Evolutionary conservation across 2,329 filamentous ascomycete species (phyloP).

Genomic region (Botrytis cinerea): DNA sequence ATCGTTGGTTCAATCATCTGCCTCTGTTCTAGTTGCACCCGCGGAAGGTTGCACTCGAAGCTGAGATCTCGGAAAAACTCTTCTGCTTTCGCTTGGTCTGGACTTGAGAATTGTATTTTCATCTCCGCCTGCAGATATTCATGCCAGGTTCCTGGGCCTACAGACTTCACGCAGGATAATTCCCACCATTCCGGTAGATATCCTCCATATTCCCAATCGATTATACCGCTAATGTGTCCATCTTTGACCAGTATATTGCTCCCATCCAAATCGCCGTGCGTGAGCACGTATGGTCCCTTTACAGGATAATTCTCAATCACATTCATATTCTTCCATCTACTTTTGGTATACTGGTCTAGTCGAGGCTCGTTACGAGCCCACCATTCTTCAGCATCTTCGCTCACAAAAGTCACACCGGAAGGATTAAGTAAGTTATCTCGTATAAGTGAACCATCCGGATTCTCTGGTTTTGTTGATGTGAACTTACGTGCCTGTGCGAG

Average conservation of each 20-base stretch:
- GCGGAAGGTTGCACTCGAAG: no score
- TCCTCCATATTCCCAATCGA: neutral
- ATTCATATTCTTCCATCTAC: no score
- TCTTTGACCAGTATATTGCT: neutral
- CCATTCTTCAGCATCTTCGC: neutral
- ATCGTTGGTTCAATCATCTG: no score
- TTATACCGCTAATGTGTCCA: neutral
- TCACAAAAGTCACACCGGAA: neutral
- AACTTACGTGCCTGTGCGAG: neutral
- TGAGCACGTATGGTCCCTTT: neutral
- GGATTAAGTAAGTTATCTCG: neutral
- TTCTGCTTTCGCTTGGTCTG: no score
- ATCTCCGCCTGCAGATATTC: no score
- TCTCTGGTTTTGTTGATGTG: neutral
- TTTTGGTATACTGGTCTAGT: neutral
- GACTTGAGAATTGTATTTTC: no score
- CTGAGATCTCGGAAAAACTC: no score
- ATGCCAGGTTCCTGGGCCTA: no score
- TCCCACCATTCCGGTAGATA: slow-evolving; percentile 14
- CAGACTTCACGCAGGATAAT: no score
- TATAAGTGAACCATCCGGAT: neutral
- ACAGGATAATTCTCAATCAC: neutral
- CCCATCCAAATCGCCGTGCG: neutral
- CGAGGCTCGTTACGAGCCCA: neutral
- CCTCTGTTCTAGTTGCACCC: no score